These are phyloP conservation scores for Candida maris DNA, from an alignment of 805 yeast genomes.

Conservation along the genomic window DNA sequence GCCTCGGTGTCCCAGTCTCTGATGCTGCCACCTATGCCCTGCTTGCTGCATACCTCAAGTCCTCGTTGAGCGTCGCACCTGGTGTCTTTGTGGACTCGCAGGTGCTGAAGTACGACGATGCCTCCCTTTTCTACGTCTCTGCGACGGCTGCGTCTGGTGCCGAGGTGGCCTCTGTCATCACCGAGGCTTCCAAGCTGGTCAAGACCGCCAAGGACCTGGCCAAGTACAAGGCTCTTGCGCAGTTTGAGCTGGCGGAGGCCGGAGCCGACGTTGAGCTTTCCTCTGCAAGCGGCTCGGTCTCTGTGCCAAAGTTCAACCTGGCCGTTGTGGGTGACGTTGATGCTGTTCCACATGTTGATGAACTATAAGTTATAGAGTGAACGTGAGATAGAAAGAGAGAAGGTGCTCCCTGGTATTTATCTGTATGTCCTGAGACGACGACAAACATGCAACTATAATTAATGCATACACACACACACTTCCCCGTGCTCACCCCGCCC, in stretches of 20 bases:
- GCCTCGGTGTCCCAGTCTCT: constrained; percentile 76
- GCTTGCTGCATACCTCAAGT: constrained; percentile 64
- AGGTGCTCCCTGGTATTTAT: constrained; percentile 5
- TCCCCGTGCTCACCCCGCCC: too few relatives aligned
- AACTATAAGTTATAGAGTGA: constrained; percentile 54
- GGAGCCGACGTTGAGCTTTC: constrained; percentile 37
- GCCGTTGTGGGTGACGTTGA: constrained; percentile 88
- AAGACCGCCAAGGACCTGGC: constrained; percentile 54
- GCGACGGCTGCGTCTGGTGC: constrained; percentile 58
- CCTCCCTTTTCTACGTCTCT: constrained; percentile 73
- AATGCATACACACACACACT: constrained; percentile 1
- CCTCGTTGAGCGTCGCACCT: constrained; percentile 46
- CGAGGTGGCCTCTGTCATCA: constrained; percentile 57
- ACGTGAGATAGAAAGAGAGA: constrained; percentile 12
- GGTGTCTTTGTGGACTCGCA: constrained; percentile 49
- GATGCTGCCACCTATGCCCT: constrained; percentile 67
- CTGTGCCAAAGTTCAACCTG: constrained; percentile 61
- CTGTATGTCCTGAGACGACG: too few relatives aligned
- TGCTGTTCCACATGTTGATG: constrained; percentile 84
- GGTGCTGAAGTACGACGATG: constrained; percentile 67
- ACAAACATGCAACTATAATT: too few relatives aligned
- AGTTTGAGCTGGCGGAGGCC: constrained; percentile 40
- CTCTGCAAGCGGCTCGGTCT: constrained; percentile 35
- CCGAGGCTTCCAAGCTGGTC: constrained; percentile 50
- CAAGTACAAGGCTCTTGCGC: constrained; percentile 54